phyloP scores from a whole-genome alignment of 1,284 basidiomycete species.

The Cutaneotrichosporon mucoides region DNA sequence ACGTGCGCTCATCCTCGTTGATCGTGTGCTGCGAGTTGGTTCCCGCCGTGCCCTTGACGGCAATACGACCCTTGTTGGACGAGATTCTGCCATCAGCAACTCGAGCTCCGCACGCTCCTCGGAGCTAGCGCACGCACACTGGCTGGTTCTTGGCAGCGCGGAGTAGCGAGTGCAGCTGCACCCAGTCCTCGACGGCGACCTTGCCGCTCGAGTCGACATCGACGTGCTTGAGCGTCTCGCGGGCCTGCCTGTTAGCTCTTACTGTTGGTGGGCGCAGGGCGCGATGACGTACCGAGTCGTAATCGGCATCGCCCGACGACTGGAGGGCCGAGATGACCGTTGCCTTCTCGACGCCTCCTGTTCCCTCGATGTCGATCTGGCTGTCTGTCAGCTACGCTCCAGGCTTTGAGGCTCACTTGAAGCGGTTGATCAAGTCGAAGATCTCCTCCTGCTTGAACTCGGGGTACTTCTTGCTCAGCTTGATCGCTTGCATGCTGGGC shows the following conservation, averaged over 20 bases:
- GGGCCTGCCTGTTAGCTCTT: too few relatives aligned
- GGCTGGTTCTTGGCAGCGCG: conserved; percentile 37
- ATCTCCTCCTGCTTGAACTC: conserved; percentile 88
- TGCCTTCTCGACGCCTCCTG: conserved; percentile 78
- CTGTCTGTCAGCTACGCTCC: too few relatives aligned
- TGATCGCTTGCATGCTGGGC: conserved; percentile 48
- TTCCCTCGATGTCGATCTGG: conserved; percentile 74
- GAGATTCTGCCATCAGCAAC: conserved; percentile 57
- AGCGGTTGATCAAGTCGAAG: conserved; percentile 83
- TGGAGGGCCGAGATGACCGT: conserved; percentile 72
- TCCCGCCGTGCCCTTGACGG: conserved; percentile 83
- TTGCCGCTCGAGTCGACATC: conserved; percentile 91
- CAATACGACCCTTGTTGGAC: conserved; percentile 79
- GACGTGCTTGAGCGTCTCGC: conserved; percentile 85
- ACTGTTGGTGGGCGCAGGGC: too few relatives aligned
- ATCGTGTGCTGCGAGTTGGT: conserved; percentile 96
- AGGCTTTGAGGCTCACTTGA: conserved; percentile 88
- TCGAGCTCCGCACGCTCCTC: too few relatives aligned
- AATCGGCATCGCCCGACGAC: conserved; percentile 71
- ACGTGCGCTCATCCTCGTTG: conserved; percentile 92
- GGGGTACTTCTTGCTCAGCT: conserved; percentile 89
- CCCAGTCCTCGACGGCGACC: conserved; percentile 97
- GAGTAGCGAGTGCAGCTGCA: conserved; percentile 55
- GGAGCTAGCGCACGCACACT: too few relatives aligned
- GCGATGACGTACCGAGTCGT: conserved; percentile 73